These are phyloP conservation scores for Boletus eberwhitei DNA, from an alignment of 768 basidiomycete genomes.

Conservation along the genomic window DNA sequence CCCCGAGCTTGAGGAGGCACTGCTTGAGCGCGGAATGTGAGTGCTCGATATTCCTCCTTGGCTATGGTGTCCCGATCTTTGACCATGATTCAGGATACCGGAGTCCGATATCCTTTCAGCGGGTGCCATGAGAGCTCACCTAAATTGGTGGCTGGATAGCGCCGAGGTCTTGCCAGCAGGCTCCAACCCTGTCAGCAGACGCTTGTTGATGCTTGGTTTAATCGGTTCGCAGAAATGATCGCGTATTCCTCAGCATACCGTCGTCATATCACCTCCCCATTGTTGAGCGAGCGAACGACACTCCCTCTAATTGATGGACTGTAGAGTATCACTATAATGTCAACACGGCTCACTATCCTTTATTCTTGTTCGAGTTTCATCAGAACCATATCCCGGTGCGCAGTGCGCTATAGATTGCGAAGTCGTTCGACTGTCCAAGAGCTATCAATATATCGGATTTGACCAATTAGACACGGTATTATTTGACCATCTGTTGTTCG, in stretches of 20 bases:
- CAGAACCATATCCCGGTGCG: background rate
- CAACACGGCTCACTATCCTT: slow-evolving; percentile 11
- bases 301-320: slow-evolving; percentile 1
- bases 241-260: background rate
- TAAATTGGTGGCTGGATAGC: slow-evolving; percentile 65
- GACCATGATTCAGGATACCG: slow-evolving; percentile 35
- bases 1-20: slow-evolving; percentile 58
- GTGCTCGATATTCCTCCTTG: slow-evolving; percentile 25
- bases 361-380: background rate
- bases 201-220: slow-evolving; percentile 47
- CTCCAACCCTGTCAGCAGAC: slow-evolving; percentile 42
- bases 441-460: background rate
- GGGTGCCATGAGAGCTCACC: slow-evolving; percentile 46
- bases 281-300: background rate
- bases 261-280: background rate
- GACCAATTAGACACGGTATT: background rate
- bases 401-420: too few species aligned
- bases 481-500: background rate
- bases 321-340: slow-evolving; percentile 12
- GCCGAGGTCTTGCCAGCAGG: slow-evolving; percentile 35
- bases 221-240: slow-evolving; percentile 30
- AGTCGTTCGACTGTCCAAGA: too few species aligned
- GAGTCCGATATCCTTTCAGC: slow-evolving; percentile 33
- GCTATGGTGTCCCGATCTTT: background rate
- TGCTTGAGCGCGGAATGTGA: slow-evolving; percentile 78